Base-by-base conservation (phyloP, 129 eudicot species). In the Deinandra increscens region DNA sequence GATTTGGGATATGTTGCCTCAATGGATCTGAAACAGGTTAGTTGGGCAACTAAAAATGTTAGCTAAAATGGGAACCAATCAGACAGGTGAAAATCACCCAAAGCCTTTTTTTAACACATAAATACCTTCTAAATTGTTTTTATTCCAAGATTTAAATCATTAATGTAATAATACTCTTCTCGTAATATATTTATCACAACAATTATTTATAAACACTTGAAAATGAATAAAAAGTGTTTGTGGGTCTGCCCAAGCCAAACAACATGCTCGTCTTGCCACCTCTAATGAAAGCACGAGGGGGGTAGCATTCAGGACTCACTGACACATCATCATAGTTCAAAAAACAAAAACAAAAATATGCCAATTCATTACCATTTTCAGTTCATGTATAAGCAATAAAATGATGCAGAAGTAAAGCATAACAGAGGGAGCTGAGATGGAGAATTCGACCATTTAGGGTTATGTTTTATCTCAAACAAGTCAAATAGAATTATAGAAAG, bases 311-410 rank as follows among this genome's bases (percentile, higher is more conserved):
- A 2, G 29, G 42, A 13, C 20, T 60, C 48, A 31, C 14, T 36
- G 33, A 59, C 65, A 39, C 33, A 29, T 53, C 41, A 2, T 41
- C 53, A 53, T 9, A 37, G n/a, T n/a, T 49, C 4, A 13, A 58
- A 71, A 44, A 6, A 7, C 8, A 4, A 18, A 44, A 26, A 66
- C 17, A 50, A 29, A 55, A 5, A 22, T 42, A 55, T 7, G 0
- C 17, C 41, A 56, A 22, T 43, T 70, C 29, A 46, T 41, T 44
- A 38, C 29, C 51, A 17, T 7, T 70, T 36, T 39, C 31, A 39
- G 22, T 38, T 23, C 66, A 70, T 41, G 66, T 7, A 41, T 41
- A 56, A 70, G 58, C 56, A 56, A 36, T 23, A 48, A 48, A 31
- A 34, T 31, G 17, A 31, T 33, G 48, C 18, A 49, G 19, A 68